Conservation (phyloP, 345 rosid genomes). For the Syzygium aqueum region DNA sequence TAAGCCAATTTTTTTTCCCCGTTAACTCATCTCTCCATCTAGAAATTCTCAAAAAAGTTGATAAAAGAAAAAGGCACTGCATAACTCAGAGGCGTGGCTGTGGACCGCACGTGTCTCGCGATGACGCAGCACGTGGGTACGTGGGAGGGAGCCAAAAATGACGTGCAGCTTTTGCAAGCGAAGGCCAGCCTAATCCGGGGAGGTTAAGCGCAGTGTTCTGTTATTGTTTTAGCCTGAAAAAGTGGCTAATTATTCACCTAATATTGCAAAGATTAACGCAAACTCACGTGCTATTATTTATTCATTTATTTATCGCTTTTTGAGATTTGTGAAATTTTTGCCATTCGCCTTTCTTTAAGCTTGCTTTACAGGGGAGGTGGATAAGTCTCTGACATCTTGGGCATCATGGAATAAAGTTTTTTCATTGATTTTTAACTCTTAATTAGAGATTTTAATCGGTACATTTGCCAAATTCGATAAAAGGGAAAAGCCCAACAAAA, state of each 20-base stretch:
- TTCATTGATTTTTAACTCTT: not conserved
- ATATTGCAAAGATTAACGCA: not conserved
- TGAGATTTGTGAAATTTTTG: not conserved
- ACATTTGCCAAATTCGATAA: not conserved
- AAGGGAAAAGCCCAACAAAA: not conserved
- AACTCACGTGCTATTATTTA: not conserved
- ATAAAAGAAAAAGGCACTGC: not conserved
- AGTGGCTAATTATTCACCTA: not conserved
- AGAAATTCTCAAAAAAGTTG: not conserved
- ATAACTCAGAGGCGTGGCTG: not conserved
- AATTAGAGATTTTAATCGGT: not conserved
- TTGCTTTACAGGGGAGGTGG: not conserved
- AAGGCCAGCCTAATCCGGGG: not conserved
- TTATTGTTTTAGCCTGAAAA: not conserved
- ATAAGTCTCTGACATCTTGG: not conserved
- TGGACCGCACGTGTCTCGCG: constrained; percentile 31
- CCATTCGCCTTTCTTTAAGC: not conserved
- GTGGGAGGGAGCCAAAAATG: not conserved
- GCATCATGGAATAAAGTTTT: not conserved
- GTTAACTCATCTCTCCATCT: not conserved
- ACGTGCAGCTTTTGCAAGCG: constrained; percentile 9
- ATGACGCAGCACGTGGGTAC: constrained; percentile 34
- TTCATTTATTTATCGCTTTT: not conserved
- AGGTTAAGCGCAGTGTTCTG: not conserved
- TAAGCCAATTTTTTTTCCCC: not conserved